A percentile compares a stretch with the other conserved stretches of the same genome.
Evolutionary conservation across 2,329 filamentous ascomycete species (phyloP).

Genomic region (Talaromyces amestolkiae): DNA sequence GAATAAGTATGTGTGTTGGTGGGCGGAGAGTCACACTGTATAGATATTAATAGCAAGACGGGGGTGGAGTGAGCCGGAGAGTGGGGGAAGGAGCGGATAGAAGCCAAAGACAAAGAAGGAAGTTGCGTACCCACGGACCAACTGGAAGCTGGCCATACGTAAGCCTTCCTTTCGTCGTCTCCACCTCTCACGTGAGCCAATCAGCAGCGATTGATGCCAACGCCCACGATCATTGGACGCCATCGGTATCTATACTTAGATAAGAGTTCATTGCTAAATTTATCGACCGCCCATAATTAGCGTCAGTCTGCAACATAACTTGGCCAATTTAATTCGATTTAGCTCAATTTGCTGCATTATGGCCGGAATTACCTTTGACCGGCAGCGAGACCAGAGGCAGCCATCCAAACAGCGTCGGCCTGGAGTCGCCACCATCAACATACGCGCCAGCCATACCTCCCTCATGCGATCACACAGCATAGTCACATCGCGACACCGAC

Average conservation of each 20-base stretch:
- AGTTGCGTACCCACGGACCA: not conserved
- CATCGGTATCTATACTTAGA: conserved; percentile 6
- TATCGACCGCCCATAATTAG: conserved; percentile 9
- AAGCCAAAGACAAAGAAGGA: not conserved
- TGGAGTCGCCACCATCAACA: not conserved
- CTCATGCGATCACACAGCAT: conserved; percentile 9
- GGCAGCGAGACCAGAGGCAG: not conserved
- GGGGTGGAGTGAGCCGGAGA: not conserved
- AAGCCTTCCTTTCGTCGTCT: not conserved
- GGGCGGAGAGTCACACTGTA: not conserved
- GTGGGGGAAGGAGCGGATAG: not conserved
- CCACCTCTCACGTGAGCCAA: not conserved
- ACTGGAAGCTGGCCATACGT: not conserved
- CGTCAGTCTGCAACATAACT: not conserved
- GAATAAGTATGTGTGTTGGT: not conserved
- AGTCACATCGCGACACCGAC: not conserved
- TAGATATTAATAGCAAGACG: conserved; percentile 5
- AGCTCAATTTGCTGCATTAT: not conserved
- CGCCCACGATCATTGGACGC: not conserved
- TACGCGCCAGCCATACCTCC: conserved; percentile 5
- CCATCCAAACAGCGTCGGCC: conserved; percentile 2
- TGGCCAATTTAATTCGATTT: not conserved
- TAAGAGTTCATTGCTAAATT: conserved; percentile 7
- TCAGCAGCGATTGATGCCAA: not conserved
- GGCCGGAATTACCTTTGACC: not conserved